Evolutionary conservation across 1,284 basidiomycete species (phyloP), one percentile per base, ranked within the genome.

Genomic region (Ustilago lituana): DNA sequence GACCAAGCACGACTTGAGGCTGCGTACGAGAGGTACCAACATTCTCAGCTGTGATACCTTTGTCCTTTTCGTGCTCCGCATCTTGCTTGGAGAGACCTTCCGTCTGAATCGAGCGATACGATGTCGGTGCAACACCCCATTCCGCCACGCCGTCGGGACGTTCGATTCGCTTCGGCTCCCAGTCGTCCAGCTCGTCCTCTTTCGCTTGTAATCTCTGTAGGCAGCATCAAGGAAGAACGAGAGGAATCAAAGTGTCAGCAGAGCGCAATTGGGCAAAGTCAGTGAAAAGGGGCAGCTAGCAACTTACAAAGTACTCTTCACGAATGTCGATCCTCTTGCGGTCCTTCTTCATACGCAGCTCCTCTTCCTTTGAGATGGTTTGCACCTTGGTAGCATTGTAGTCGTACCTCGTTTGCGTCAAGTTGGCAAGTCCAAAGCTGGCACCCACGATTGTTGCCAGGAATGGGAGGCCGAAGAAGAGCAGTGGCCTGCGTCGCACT

Each of bases 331-430:
- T 89, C 84, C 89, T 90, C 84, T 91, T 91, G 82, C 91, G 86
- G 44, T 89, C 87, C 83, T 87, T 89, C 70, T 89, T 87, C 83
- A 97, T 86, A 4, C 89, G 88, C 39, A 96, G 85, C 75, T 92
- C 91, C 75, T 96, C 89, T 82, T 96, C 91, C 76, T 89, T 90
- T 29, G 87, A 87, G 29, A 98, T 83, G 83, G 88, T 86, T 75
- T 88, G 87, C 26, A 92, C 87, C 79, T 90, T 92, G 81, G 90
- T 87, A 73, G 91, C 89, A 43, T 94, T 90, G 70, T 92, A 84
- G 79, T 96, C 94, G 82, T 97, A 98, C 32, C 92, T 86, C 14
- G 91, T 94, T 83, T 94, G 91, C 0, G 94, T 94, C 79, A 98
- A 88, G 4, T 87, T 85, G 36, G 89, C 87, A 46, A 98, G 85